Conservation (phyloP, 176 grass and related monocot genomes). For the Rhipidocladum racemiflorum region DNA sequence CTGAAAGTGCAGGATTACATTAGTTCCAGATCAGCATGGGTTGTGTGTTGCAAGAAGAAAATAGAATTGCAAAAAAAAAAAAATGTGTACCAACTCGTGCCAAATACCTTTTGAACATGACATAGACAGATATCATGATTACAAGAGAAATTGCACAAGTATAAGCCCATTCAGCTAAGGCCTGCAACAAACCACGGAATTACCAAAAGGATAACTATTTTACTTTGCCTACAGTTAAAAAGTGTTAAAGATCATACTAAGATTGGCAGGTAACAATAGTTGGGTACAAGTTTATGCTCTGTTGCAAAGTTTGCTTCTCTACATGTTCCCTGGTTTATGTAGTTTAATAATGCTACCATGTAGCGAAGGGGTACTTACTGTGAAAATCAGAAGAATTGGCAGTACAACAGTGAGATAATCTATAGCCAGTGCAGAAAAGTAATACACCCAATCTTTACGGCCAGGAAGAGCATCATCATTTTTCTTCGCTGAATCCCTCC, state of each 20-base stretch:
- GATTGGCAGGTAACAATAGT: not conserved
- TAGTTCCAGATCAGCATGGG: no score
- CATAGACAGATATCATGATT: conserved; percentile 40
- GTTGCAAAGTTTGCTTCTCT: not conserved
- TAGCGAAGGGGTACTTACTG: conserved; percentile 42
- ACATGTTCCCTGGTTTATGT: not conserved
- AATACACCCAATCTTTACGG: conserved; percentile 45
- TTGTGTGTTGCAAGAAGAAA: no score
- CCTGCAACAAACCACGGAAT: conserved; percentile 41
- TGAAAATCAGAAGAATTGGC: conserved; percentile 80
- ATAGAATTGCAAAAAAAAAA: conserved; percentile 11
- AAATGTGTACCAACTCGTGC: conserved; percentile 1
- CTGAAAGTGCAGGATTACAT: conserved; percentile 27
- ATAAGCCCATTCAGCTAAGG: conserved; percentile 72
- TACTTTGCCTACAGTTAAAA: not conserved
- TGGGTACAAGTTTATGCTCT: not conserved
- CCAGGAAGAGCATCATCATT: conserved; percentile 39
- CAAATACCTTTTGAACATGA: conserved; percentile 59
- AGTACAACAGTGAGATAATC: conserved; percentile 70
- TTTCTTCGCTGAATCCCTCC: conserved; percentile 44
- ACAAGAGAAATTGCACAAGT: conserved; percentile 42
- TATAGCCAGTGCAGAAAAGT: conserved; percentile 46
- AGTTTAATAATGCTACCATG: conserved; percentile 21
- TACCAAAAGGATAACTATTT: conserved; percentile 1
- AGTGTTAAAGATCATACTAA: not conserved